Evolutionary conservation across 768 basidiomycete genomes (phyloP).

Genomic region (Omphalotus guepiniiformis): DNA sequence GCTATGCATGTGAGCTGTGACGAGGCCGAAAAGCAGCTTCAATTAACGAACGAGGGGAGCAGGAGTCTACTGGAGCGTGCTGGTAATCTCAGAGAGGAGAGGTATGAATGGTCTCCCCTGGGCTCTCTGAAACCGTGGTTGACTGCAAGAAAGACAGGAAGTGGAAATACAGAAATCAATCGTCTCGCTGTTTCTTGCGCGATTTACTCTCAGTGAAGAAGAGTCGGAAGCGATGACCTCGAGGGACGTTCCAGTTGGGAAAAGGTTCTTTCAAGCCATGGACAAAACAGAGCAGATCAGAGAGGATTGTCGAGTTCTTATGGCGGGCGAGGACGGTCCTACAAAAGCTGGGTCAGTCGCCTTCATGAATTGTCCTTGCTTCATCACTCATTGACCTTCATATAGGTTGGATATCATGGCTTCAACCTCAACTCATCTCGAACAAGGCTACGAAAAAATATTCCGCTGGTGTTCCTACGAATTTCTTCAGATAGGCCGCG

Average conservation of each 20-base stretch:
- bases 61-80: slow-evolving; percentile 79
- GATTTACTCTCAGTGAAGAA: slow-evolving; percentile 76
- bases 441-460: slow-evolving; percentile 88
- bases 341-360: slow-evolving; percentile 67
- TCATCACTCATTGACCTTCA: background rate
- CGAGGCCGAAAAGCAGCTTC: slow-evolving; percentile 74
- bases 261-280: slow-evolving; percentile 79
- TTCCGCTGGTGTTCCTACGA: slow-evolving; percentile 82
- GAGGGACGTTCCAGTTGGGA: slow-evolving; percentile 70
- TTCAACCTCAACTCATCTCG: slow-evolving; percentile 73
- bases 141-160: slow-evolving; percentile 43
- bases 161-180: slow-evolving; percentile 72
- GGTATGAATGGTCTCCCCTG: no score
- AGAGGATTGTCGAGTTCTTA: slow-evolving; percentile 78
- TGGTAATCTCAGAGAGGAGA: slow-evolving; percentile 66
- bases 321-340: slow-evolving; percentile 80
- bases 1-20: slow-evolving; percentile 83
- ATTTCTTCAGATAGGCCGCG: slow-evolving; percentile 74
- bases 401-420: slow-evolving; percentile 85
- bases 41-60: slow-evolving; percentile 72
- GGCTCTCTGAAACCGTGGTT: no score
- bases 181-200: slow-evolving; percentile 71
- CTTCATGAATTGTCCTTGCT: background rate
- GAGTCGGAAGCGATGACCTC: slow-evolving; percentile 76
- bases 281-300: slow-evolving; percentile 82